Conservation (phyloP, 345 rosid species). For the Syzygium aqueum region DNA sequence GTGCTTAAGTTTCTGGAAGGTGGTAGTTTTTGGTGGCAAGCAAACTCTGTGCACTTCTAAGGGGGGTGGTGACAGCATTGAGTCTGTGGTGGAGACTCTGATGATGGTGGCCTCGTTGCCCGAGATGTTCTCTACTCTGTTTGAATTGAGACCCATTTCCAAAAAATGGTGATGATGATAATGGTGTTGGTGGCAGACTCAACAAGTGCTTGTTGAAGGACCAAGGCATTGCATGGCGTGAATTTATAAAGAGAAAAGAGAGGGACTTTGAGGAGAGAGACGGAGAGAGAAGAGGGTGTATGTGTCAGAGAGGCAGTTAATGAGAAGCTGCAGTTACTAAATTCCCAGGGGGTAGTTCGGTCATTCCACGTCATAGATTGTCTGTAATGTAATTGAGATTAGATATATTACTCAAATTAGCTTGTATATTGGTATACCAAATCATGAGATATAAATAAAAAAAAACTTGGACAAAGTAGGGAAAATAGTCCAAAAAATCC, state of each 20-base stretch:
- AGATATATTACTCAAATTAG: not conserved
- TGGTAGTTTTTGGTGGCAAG: slow-evolving; percentile 56
- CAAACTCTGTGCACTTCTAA: slow-evolving; percentile 63
- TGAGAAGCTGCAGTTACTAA: not conserved
- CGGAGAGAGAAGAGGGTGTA: not conserved
- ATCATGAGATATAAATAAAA: not conserved
- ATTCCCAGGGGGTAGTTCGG: not conserved
- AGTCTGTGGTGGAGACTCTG: not conserved
- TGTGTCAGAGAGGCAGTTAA: not conserved
- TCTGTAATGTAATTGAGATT: not conserved
- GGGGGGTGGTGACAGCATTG: slow-evolving; percentile 5
- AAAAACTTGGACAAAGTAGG: not conserved
- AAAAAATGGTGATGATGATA: not conserved
- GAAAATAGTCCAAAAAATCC: not conserved
- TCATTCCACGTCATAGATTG: not conserved
- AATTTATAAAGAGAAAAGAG: not conserved
- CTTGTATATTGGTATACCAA: not conserved
- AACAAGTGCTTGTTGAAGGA: not conserved
- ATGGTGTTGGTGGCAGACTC: not conserved
- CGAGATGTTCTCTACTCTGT: slow-evolving; percentile 38
- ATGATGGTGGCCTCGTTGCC: slow-evolving; percentile 13
- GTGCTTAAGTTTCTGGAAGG: slow-evolving; percentile 53
- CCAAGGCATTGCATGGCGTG: slow-evolving; percentile 1
- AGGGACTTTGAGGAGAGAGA: not conserved
- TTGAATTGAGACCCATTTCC: slow-evolving; percentile 18